Evolutionary conservation across 768 basidiomycete species (phyloP).

Genomic region (Lactarius hatsudake): DNA sequence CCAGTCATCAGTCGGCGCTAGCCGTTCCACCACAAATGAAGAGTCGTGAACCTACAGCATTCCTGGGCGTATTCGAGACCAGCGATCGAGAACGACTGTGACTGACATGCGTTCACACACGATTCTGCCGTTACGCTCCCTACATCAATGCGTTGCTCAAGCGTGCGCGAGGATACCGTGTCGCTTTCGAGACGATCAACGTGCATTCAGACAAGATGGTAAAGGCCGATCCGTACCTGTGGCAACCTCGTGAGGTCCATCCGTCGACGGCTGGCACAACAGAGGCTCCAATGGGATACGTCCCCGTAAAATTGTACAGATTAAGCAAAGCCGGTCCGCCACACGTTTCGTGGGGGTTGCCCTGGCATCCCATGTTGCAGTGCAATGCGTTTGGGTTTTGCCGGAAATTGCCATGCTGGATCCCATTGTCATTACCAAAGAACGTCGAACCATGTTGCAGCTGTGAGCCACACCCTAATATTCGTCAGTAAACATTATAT

Average conservation of each 20-base stretch:
- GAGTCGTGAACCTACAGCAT: not conserved
- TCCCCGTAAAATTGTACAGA: constrained; percentile 13
- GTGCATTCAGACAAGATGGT: not conserved
- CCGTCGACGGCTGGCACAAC: constrained; percentile 2
- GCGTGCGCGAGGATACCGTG: not conserved
- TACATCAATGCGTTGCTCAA: constrained; percentile 1
- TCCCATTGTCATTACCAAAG: not conserved
- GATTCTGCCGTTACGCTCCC: constrained; percentile 9
- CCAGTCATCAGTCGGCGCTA: not conserved
- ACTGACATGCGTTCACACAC: not conserved
- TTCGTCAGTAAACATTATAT: not conserved
- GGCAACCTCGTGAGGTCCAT: not conserved
- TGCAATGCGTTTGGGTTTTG: not conserved
- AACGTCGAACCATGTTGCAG: constrained; percentile 3
- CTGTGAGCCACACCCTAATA: not conserved
- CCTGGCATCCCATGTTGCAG: constrained; percentile 16
- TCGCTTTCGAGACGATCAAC: constrained; percentile 1
- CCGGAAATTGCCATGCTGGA: not conserved
- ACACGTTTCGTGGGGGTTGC: constrained; percentile 5
- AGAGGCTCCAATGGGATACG: not conserved
- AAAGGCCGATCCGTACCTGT: not conserved
- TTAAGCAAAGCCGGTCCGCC: constrained; percentile 2
- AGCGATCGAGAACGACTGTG: not conserved
- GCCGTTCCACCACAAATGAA: not conserved
- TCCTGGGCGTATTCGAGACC: constrained; percentile 9